Evolutionary conservation across 805 yeast species (phyloP), one percentile per base, ranked within the genome.

Genomic region (Candida pseudoglaebosa): DNA sequence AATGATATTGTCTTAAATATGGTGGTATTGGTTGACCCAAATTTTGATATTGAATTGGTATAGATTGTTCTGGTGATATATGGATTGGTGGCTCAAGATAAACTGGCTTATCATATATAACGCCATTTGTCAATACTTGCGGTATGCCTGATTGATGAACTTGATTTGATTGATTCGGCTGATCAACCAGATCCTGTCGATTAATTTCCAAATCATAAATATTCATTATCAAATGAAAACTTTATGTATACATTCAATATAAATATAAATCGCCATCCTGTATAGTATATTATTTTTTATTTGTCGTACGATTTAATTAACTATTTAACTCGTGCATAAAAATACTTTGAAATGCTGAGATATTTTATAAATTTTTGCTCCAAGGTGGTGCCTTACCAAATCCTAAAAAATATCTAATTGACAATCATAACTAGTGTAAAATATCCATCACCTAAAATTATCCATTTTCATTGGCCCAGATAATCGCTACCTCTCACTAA

Each of bases 1-100:
- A 15, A 26, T 28, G 9, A 22, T 28, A 19, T 30, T 17, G 42
- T 37, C 1, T 37, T 31, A 16, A 36, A 22, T 18, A 10, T 26
- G 9, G 29, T 5, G 29, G 29, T n/a, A 12, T 10, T 5, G 29
- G 29, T 26, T 26, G 29, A 26, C 15, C 12, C 12, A 26, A 26
- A 15, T 26, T 26, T 26, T n/a, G 29, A 13, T 26, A 26, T 26
- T 26, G 29, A 5, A 26, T 15, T 6, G 29, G 29, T 13, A 26
- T 26, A 5, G 29, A 15, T 13, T 26, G 29, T 13, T 26, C 29
- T 5, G 29, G 24, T 21, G 9, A 21, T 21, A 9, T 21, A 21
- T n/a, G n/a, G n/a, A n/a, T n/a, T n/a, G n/a, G n/a, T n/a, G n/a
- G n/a, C n/a, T n/a, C n/a, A n/a, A n/a, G n/a, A n/a, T n/a, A n/a